Base-by-base conservation (phyloP, 169 alveolate species). In the Plasmodium knowlesi region DNA sequence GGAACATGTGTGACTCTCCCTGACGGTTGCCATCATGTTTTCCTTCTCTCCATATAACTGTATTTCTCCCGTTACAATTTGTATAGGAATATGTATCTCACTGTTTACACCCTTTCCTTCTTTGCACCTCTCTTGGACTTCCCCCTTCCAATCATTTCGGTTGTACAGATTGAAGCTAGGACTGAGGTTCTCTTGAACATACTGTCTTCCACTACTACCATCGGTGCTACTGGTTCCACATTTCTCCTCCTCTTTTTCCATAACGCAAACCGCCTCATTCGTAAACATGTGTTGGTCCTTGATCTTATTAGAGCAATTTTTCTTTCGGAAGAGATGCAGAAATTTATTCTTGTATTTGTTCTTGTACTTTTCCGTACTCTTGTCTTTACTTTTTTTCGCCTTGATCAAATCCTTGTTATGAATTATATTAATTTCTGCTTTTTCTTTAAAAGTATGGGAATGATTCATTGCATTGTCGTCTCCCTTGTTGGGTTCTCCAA, bases 361-460 rank as follows among this genome's bases (percentile, higher is more conserved):
- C 22, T 37, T 81, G 22, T 4, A 28, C 43, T 30, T 82, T 53
- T 34, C 53, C 6, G 53, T 10, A 8, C 53, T 43, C 57, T 82
- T 82, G 10, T 61, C 72, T 16, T 83, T 83, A 8, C 37, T 61
- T 67, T 83, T 83, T 70, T 83, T 83, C 19, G 71, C 92, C 72
- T 83, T 83, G n/a, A 32, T 39, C 28, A 83, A 57, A 9, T 83
- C 92, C 30, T 70, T 70, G 50, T 70, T 83, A 14, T 5, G 39
- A 39, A 83, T 83, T 34, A 25, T 41, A 53, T 83, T 43, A 1
- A 30, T 25, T 28, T 88, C 94, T 2, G 10, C 43, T 37, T 53
- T 88, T 14, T 79, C 39, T 67, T 61, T 32, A 14, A 28, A 9
- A 25, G 14, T 10, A 16, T 41, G 39, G 39, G 9, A 8, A 30